phyloP scores from a whole-genome alignment of 2,329 filamentous ascomycete genomes.

The Sclerotinia nivalis region DNA sequence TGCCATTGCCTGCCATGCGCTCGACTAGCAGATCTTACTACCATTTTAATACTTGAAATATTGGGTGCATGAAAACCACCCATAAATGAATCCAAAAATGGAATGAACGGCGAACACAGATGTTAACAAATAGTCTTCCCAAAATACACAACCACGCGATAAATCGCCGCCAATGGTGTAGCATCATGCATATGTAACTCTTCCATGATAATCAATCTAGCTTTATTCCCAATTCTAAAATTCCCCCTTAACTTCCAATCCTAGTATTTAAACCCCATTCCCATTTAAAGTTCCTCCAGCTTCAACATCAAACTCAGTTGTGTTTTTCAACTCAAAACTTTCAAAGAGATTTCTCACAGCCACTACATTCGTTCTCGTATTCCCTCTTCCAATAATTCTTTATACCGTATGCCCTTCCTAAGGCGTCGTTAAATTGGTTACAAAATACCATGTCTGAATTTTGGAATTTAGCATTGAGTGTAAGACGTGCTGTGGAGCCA shows the following conservation, averaged over 20 bases:
- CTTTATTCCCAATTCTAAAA: not conserved
- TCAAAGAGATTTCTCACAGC: constrained; percentile 4
- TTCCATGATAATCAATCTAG: not conserved
- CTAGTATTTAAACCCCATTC: not conserved
- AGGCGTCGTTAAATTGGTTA: not conserved
- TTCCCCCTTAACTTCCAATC: not conserved
- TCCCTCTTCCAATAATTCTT: not conserved
- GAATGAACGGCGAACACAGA: no score
- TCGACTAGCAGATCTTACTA: no score
- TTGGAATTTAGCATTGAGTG: constrained; percentile 62
- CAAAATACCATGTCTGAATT: constrained; percentile 59
- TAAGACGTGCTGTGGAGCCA: constrained; percentile 64
- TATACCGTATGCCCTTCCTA: not conserved
- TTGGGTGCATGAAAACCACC: no score
- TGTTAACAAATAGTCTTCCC: no score
- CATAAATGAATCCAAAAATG: no score
- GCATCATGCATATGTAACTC: no score
- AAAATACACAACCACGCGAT: no score
- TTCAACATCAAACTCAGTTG: not conserved
- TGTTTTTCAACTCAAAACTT: constrained; percentile 13
- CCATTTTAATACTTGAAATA: no score
- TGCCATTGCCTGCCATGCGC: no score
- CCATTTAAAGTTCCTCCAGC: not conserved
- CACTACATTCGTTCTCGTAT: not conserved
- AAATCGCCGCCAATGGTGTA: no score